These are phyloP conservation scores for Pyrenophora seminiperda DNA, from an alignment of 2,329 filamentous ascomycete species.

Conservation along the genomic window DNA sequence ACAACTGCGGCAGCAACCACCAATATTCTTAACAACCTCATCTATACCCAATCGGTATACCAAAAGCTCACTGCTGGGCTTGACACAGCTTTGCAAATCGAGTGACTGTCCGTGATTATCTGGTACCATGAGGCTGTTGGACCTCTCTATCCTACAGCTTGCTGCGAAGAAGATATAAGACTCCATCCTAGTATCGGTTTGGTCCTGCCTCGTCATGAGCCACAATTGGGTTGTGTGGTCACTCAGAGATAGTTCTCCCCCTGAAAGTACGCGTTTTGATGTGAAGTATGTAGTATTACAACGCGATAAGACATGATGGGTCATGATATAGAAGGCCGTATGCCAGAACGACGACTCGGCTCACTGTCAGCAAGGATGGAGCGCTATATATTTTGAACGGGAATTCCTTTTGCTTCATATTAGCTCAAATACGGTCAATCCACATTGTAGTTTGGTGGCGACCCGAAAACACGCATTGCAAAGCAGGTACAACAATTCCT, in stretches of 20 bases:
- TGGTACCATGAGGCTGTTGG: constrained; percentile 65
- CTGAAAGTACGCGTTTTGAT: constrained; percentile 72
- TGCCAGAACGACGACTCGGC: constrained; percentile 69
- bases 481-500: no score
- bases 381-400: constrained; percentile 45
- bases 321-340: constrained; percentile 65
- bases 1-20: constrained; percentile 75
- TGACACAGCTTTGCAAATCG: constrained; percentile 60
- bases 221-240: constrained; percentile 65
- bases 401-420: no score
- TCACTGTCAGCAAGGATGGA: constrained; percentile 64
- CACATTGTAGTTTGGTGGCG: constrained; percentile 1
- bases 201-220: constrained; percentile 72
- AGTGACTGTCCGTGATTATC: constrained; percentile 40
- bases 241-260: constrained; percentile 64
- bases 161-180: constrained; percentile 76
- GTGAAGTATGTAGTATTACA: constrained; percentile 76
- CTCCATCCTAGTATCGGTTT: constrained; percentile 74
- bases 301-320: constrained; percentile 69
- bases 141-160: constrained; percentile 74
- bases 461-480: constrained; percentile 2
- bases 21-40: constrained; percentile 72
- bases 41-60: constrained; percentile 64
- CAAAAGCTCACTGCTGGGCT: constrained; percentile 63
- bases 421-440: not conserved